Evolutionary conservation across 345 rosid species (phyloP), one percentile per base, ranked within the genome.

Genomic region (Syzygium aromaticum): DNA sequence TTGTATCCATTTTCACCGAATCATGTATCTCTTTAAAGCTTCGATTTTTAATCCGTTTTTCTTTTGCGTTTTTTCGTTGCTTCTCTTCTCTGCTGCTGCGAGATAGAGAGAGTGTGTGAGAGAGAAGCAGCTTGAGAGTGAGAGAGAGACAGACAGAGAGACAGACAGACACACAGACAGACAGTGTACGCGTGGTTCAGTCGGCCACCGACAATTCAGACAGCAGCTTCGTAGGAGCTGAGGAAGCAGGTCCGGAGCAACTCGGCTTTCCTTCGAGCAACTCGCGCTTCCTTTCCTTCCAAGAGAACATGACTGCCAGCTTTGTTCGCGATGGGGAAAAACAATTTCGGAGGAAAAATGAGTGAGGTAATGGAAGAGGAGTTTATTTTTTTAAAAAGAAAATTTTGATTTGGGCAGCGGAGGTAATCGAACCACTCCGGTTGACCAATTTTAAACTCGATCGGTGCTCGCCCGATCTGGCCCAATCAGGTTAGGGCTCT

Each of bases 391-490:
- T 43, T 43, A 5, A 40, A 43, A 43, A 43, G 46, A 43, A 6
- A 43, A 43, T 43, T 43, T 6, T 43, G 13, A 23, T 23, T 57
- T 57, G 0, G 10, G 0, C 46, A 43, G 46, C 46, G 46, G 46
- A 43, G 46, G 5, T 43, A 7, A 43, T 43, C 7, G 46, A 43
- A 6, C 46, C 7, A 11, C 52, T 51, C 52, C 52, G 52, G 52
- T 56, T 0, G 6, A 56, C 14, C 6, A 9, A 10, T 3, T 56
- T 56, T 56, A 3, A 25, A 27, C 7, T 7, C 0, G 0, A 4
- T 43, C 46, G 46, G 46, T 43, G 46, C 46, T 43, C 6, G 46
- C 7, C 46, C 7, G 46, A 43, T 43, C 46, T 5, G 7, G 46
- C 1, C 46, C 46, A 43, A 6, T 7, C 46, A 43, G 46, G 46